Evolutionary conservation across 139 green algal species (phyloP).

Genomic region (Haematococcus sp.): DNA sequence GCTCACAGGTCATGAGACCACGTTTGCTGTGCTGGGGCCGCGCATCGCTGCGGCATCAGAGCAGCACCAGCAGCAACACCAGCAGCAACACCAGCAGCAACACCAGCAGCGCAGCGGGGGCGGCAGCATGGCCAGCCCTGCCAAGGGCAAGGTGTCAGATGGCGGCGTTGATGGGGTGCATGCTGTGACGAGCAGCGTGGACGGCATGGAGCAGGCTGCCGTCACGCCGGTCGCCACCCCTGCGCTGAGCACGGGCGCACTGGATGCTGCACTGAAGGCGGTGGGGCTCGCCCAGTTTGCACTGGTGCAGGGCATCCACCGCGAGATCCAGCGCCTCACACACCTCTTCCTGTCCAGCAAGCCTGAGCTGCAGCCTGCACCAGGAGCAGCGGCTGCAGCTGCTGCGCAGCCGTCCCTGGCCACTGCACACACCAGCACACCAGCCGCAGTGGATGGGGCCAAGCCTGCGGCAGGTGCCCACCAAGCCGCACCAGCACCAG

Average conservation of each 20-base stretch:
- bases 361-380: conserved; percentile 2
- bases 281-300: conserved; percentile 53
- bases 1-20: too few relatives aligned
- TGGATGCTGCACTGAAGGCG: conserved; percentile 46
- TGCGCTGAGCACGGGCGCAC: conserved; percentile 8
- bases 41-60: too few relatives aligned
- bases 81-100: too few relatives aligned
- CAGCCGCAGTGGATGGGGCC: too few relatives aligned
- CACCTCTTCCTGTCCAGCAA: too few relatives aligned
- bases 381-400: background rate
- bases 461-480: too few relatives aligned
- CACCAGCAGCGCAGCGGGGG: too few relatives aligned
- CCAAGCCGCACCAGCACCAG: too few relatives aligned
- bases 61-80: too few relatives aligned
- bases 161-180: background rate
- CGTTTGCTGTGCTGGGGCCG: too few relatives aligned
- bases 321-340: too few relatives aligned
- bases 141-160: background rate
- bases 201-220: background rate
- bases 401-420: background rate
- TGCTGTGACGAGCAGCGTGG: background rate
- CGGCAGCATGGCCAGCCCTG: background rate
- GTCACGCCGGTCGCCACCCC: too few relatives aligned
- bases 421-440: background rate
- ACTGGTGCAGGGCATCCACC: conserved; percentile 37